Base-by-base conservation (phyloP, 306 rosid species). In the Luffa acutangula region DNA sequence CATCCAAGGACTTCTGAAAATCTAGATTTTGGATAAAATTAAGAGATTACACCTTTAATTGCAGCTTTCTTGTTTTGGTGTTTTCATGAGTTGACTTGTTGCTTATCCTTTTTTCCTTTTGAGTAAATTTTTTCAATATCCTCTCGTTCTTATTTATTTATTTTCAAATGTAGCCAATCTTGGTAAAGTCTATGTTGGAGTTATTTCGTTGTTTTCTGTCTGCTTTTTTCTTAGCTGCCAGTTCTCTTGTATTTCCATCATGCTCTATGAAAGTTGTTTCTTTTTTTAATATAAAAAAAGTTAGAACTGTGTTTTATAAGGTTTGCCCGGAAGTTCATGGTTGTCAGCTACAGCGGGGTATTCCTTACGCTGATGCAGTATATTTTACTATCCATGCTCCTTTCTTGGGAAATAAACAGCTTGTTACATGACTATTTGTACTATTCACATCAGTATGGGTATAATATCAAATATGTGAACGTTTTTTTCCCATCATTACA, bases 1-100 rank as follows among this genome's bases (percentile, higher is more conserved):
- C 66, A 81, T 84, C 76, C 81, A 58, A 59, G 51, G 45, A 80
- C 46, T 31, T 46, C 41, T 7, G 39, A 39, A 65, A 65, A 65
- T 65, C 25, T 34, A 36, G 12, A 65, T 15, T 2, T 5, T 36
- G 73, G 11, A 66, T 65, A 18, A 66, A 73, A 48, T 49, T 49
- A 73, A 51, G 42, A 73, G 59, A 33, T 31, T 14, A 31, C 31
- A 49, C 43, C 25, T 48, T 73, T 73, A 25, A 15, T 14, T 31
- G 45, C 36, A 3, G 25, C 45, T 49, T 15, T 73, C 60, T 49
- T 52, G 31, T 25, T 71, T 33, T 45, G 18, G 18, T 25, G 12
- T 72, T 70, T 25, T 25, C 13, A 0, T 46, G n/a, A 45, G 5
- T 21, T 17, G 8, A 21, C 57, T 25, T 46, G 76, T 46, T 71